Evolutionary conservation across 371 early-diverging fungal genomes (phyloP).

Genomic region (Mortierella sp.): DNA sequence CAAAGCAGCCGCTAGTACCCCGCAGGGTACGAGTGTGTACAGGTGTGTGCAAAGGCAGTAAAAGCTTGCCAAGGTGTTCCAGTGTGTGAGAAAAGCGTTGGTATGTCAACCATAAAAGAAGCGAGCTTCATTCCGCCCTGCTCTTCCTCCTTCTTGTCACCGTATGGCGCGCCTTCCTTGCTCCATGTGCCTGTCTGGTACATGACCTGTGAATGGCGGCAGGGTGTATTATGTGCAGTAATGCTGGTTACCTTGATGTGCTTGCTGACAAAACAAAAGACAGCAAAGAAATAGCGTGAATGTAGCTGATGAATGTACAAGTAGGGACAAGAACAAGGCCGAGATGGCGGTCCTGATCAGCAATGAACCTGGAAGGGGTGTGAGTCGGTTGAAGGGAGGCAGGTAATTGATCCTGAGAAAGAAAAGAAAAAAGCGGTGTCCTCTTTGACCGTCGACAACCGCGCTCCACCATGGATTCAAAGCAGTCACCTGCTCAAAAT

Average conservation of each 20-base stretch:
- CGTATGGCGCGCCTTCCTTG: neutral
- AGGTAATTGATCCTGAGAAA: neutral
- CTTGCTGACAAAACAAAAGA: neutral
- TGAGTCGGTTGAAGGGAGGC: neutral
- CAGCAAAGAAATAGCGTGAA: neutral
- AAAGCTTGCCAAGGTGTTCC: neutral
- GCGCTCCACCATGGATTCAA: neutral
- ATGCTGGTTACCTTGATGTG: slow-evolving; percentile 3
- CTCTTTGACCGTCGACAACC: no score
- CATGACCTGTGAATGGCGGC: neutral
- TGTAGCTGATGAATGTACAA: neutral
- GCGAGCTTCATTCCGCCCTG: neutral
- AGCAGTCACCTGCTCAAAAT: neutral
- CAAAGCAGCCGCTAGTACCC: no score
- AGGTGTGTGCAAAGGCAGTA: neutral
- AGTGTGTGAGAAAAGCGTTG: neutral
- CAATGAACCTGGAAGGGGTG: neutral
- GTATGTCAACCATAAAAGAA: neutral
- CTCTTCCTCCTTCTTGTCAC: neutral
- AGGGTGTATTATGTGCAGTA: neutral
- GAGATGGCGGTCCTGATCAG: neutral
- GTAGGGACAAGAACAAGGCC: neutral
- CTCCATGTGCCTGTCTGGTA: neutral
- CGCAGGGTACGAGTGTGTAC: no score
- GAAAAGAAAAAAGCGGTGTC: neutral